Evolutionary conservation across 495 filamentous ascomycete species (phyloP), one percentile per base, ranked within the genome.

Genomic region (Neurospora sp.): DNA sequence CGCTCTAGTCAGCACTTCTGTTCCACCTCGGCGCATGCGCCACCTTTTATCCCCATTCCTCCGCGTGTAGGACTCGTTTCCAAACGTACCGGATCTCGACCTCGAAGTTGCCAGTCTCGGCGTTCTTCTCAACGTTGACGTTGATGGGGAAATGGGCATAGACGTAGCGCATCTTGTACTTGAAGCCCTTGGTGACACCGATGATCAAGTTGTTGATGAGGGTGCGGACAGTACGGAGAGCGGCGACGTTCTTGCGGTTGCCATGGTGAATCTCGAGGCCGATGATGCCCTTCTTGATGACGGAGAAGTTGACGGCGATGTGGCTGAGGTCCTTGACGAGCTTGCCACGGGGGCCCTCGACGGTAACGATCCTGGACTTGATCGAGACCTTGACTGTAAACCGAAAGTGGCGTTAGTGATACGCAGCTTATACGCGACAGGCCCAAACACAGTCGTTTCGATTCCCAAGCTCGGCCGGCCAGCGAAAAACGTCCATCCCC

Each of bases 121-220:
- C 83, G 89, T 96, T 96, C 91, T 96, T 94, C 74, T 98, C 94
- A 76, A 99, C 85, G 88, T 98, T 98, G 84, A 99, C 96, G 89
- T 98, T 99, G 93, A 99, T 99, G 83, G 96, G 96, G 83, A 99
- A 99, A 90, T 99, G 96, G 79, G 96, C 96, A 84, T 99, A 99
- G 86, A 99, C 96, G 86, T 99, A 99, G 77, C 96, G 93, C 96
- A 99, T 98, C 92, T 98, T 99, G 92, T 99, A 99, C 87, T 95
- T 95, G 92, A 92, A 99, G 74, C 96, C 96, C 87, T 92, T 94
- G 81, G 96, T 99, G 74, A 99, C 96, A 84, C 96, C 96, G 81
- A 93, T 91, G 85, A 98, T 92, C 84, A 99, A 79, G 90, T 99
- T 99, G 89, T 96, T 92, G 88, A 99, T 97, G 84, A 98, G 79